These are phyloP conservation scores for Geotrichum klebahnii DNA, from an alignment of 1,139 yeast species.

Conservation along the genomic window DNA sequence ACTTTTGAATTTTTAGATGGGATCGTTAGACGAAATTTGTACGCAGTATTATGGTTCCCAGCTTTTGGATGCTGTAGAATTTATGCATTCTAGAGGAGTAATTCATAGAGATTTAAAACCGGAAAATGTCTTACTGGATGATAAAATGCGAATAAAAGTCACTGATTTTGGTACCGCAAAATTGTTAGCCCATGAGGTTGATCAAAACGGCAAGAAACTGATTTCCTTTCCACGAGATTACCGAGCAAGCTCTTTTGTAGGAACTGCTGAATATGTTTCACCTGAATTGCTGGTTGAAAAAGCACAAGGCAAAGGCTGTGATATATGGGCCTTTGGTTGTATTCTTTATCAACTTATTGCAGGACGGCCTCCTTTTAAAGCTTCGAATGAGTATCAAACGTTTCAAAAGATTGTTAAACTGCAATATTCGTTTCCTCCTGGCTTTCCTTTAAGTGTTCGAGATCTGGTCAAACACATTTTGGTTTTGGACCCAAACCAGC, in stretches of 20 bases:
- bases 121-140: slow-evolving; percentile 75
- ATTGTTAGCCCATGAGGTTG: slow-evolving; percentile 54
- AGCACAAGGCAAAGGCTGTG: slow-evolving; percentile 80
- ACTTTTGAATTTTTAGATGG: slow-evolving; percentile 40
- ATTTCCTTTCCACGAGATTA: slow-evolving; percentile 46
- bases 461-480: slow-evolving; percentile 68
- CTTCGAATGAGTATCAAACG: slow-evolving; percentile 87
- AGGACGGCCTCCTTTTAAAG: slow-evolving; percentile 95
- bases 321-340: slow-evolving; percentile 96
- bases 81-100: slow-evolving; percentile 78
- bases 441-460: slow-evolving; percentile 66
- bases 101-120: slow-evolving; percentile 95
- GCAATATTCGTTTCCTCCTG: slow-evolving; percentile 77
- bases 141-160: slow-evolving; percentile 73
- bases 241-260: slow-evolving; percentile 79
- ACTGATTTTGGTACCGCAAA: slow-evolving; percentile 99
- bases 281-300: slow-evolving; percentile 88
- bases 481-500: slow-evolving; percentile 57
- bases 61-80: slow-evolving; percentile 78
- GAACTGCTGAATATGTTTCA: slow-evolving; percentile 85
- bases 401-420: slow-evolving; percentile 87
- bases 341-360: slow-evolving; percentile 88
- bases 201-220: slow-evolving; percentile 23
- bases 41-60: slow-evolving; percentile 73
- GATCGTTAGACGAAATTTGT: slow-evolving; percentile 73